Percentiles rank a stretch among this genome's conserved stretches.
phyloP scores from a whole-genome alignment of 2,329 filamentous ascomycete species.

The Sporothrix curviconia region DNA sequence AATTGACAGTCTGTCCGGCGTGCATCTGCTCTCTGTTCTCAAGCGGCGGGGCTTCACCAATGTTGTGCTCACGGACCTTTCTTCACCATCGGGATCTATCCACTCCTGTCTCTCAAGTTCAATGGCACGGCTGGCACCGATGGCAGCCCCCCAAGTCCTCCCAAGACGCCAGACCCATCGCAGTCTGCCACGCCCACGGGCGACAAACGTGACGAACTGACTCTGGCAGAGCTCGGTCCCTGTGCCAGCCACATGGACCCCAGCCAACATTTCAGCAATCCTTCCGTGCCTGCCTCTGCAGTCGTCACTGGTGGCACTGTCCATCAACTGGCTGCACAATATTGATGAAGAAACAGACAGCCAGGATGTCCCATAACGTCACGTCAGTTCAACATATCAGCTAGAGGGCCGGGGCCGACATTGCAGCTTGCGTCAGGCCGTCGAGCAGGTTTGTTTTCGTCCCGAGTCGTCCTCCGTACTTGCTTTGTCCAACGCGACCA shows the following conservation, averaged over 20 bases:
- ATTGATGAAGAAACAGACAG: background rate
- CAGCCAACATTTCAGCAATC: constrained; percentile 8
- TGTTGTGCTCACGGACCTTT: constrained; percentile 11
- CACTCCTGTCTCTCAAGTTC: background rate
- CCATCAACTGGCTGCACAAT: constrained; percentile 14
- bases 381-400: constrained; percentile 20
- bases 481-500: constrained; percentile 20
- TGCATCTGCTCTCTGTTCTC: constrained; percentile 19
- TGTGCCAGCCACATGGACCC: background rate
- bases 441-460: constrained; percentile 13
- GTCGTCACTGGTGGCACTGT: constrained; percentile 16
- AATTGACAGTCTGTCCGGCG: constrained; percentile 20
- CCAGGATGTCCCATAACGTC: constrained; percentile 19
- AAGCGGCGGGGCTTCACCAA: constrained; percentile 15
- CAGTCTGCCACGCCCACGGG: too few relatives aligned
- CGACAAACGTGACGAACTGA: background rate
- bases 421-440: constrained; percentile 15
- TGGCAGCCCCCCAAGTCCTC: too few relatives aligned
- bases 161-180: background rate
- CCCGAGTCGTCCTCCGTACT: constrained; percentile 20
- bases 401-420: constrained; percentile 14
- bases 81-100: background rate
- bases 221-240: constrained; percentile 10
- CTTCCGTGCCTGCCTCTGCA: constrained; percentile 20
- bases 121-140: background rate